A percentile compares a stretch with the other conserved stretches of the same genome.
Conservation (phyloP, 2,329 filamentous ascomycete species). For the Pyrenochaeta sp. region DNA sequence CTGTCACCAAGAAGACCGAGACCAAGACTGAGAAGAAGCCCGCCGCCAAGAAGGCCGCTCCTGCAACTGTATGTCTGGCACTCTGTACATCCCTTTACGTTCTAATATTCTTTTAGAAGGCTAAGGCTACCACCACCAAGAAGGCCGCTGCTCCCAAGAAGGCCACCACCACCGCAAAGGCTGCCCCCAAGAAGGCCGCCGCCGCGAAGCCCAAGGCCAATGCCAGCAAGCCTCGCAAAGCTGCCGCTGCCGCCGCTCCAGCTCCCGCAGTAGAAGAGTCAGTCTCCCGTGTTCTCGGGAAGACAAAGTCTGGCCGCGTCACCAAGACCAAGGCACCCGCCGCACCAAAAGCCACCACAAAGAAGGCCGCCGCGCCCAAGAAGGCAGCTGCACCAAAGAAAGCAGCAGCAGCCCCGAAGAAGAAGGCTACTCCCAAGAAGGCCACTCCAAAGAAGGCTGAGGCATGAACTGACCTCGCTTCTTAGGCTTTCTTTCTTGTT, state of each 20-base stretch:
- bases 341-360: conserved; percentile 24
- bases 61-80: conserved; percentile 30
- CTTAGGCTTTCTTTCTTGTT: conserved; percentile 32
- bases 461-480: conserved; percentile 32
- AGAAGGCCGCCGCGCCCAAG: conserved; percentile 50
- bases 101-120: conserved; percentile 28
- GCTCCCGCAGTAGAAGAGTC: conserved; percentile 73
- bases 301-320: conserved; percentile 87
- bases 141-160: conserved; percentile 31
- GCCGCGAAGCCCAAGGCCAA: conserved; percentile 53
- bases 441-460: conserved; percentile 50
- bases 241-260: conserved; percentile 50
- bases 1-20: conserved; percentile 39
- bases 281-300: conserved; percentile 70
- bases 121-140: conserved; percentile 28
- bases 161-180: conserved; percentile 45
- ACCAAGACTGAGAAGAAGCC: conserved; percentile 43
- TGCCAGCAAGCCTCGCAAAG: conserved; percentile 57
- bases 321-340: conserved; percentile 68
- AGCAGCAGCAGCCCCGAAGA: conserved; percentile 55
- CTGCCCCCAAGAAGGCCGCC: conserved; percentile 46
- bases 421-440: conserved; percentile 58
- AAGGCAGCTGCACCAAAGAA: conserved; percentile 51
- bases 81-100: background rate
- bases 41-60: conserved; percentile 30